Conservation (phyloP, 306 rosid species). For the Malus domestica region ASM211411v1 NC_041796.1:30927501-30928000, state of each 20-base stretch:
- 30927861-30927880: too few species aligned
- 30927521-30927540: neutral
- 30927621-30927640: neutral
- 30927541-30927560: neutral
- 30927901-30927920: too few species aligned
- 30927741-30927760: fast-evolving
- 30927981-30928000: too few species aligned
- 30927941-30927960: too few species aligned
- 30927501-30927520: neutral
- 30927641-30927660: neutral
- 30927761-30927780: too few species aligned
- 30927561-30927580: neutral
- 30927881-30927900: too few species aligned
- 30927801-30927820: too few species aligned
- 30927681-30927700: neutral
- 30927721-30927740: neutral
- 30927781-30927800: too few species aligned
- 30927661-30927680: neutral
- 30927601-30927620: constrained; percentile 3
- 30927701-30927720: neutral
- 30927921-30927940: too few species aligned
- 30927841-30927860: too few species aligned
- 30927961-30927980: too few species aligned
- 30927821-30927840: too few species aligned
- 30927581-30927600: neutral